phyloP scores from a whole-genome alignment of 2,329 filamentous ascomycete species.

The Penicillium sp. region DNA sequence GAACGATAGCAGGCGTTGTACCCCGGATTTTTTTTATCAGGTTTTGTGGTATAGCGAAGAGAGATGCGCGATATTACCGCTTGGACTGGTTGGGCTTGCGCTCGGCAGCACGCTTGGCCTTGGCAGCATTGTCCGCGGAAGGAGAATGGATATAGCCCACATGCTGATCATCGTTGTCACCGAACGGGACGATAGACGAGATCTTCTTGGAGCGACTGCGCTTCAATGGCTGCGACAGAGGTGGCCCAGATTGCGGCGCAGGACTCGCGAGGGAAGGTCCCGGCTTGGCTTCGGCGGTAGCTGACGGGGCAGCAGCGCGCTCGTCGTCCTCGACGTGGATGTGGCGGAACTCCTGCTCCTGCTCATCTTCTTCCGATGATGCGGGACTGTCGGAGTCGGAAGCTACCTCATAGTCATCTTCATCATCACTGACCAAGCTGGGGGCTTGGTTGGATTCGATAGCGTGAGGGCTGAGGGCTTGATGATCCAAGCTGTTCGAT shows the following conservation, averaged over 20 bases:
- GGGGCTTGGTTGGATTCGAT: slow-evolving; percentile 66
- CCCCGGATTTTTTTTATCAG: not conserved
- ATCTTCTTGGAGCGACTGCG: slow-evolving; percentile 28
- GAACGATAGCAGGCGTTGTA: not conserved
- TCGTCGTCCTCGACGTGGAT: slow-evolving; percentile 42
- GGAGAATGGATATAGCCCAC: slow-evolving; percentile 31
- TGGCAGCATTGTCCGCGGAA: slow-evolving; percentile 25
- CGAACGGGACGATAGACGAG: slow-evolving; percentile 21
- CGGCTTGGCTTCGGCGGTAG: slow-evolving; percentile 28
- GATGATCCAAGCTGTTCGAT: slow-evolving; percentile 41
- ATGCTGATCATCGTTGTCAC: slow-evolving; percentile 30
- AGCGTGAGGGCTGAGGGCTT: slow-evolving; percentile 60
- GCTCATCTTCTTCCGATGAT: slow-evolving; percentile 45
- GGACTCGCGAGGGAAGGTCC: slow-evolving; percentile 27
- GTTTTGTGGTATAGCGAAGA: not conserved
- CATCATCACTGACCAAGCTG: slow-evolving; percentile 68
- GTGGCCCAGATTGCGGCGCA: slow-evolving; percentile 19
- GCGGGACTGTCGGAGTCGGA: slow-evolving; percentile 54
- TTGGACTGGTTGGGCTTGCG: slow-evolving; percentile 18
- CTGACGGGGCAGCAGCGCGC: slow-evolving; percentile 29
- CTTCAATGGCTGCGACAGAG: slow-evolving; percentile 27
- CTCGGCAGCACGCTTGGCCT: slow-evolving; percentile 23
- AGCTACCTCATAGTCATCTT: slow-evolving; percentile 60
- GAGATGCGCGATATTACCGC: slow-evolving; percentile 1
- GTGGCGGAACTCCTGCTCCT: slow-evolving; percentile 43